A percentile compares a stretch with the other conserved stretches of the same genome.
Conservation (phyloP, 371 early-diverging fungal species). For the Mucor saturninus region DNA sequence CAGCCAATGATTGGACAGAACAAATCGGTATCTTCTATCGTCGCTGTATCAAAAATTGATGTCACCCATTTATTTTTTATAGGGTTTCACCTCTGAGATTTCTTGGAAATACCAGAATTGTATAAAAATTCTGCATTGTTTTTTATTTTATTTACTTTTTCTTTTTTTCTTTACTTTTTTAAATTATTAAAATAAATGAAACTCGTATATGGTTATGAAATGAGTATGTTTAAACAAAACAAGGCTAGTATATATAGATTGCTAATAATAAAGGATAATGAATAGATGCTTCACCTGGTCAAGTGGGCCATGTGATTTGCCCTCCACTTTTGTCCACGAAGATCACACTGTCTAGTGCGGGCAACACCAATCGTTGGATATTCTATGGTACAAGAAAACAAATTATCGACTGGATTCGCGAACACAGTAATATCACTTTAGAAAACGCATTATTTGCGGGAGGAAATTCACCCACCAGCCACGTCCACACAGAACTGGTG, state of each 20-base stretch:
- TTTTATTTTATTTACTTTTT: constrained; percentile 8
- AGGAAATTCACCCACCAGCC: constrained; percentile 4
- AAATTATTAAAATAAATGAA: constrained; percentile 25
- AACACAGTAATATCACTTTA: constrained; percentile 37
- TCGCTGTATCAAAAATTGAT: not conserved
- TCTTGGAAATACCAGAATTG: constrained; percentile 14
- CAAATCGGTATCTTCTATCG: constrained; percentile 45
- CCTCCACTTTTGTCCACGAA: constrained; percentile 48
- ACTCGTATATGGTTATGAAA: constrained; percentile 52
- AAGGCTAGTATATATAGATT: too few species aligned
- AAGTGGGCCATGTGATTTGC: constrained; percentile 40
- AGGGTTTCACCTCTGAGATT: constrained; percentile 14
- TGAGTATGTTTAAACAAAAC: constrained; percentile 16
- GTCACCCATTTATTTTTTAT: not conserved
- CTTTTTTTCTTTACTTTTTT: not conserved
- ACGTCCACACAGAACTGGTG: constrained; percentile 40
- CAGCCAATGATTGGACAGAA: constrained; percentile 57
- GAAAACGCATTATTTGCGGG: constrained; percentile 41
- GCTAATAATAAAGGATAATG: not conserved
- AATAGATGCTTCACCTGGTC: constrained; percentile 23
- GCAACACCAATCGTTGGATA: constrained; percentile 45
- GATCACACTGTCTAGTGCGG: constrained; percentile 44
- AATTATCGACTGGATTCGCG: constrained; percentile 48
- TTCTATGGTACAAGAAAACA: constrained; percentile 52
- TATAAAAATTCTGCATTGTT: not conserved